Evolutionary conservation across 2,329 filamentous ascomycete species (phyloP), one percentile per base, ranked within the genome.

Genomic region (Ceratocystis colombiana): DNA sequence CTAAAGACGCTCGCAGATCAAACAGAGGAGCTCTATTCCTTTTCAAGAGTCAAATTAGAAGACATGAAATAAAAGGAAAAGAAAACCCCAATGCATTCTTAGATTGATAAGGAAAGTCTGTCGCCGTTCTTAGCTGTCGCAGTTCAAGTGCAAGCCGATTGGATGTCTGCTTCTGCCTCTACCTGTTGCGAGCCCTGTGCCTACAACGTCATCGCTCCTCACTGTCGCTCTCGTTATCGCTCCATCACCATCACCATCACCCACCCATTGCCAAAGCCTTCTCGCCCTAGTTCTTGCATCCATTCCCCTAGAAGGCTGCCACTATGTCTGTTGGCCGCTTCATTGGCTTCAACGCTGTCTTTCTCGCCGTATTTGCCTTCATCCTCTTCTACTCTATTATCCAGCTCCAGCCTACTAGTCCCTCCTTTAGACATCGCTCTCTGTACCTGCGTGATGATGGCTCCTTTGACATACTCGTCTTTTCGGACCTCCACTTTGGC

Each of bases 401-500:
- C 2, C 48, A 61, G 17, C 37, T 66, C 2, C 64, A 66, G n/a
- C 64, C 66, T 8, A 37, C 66, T 1, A 41, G 59, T 7, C 59
- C 64, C 17, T 66, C 66, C 20, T 44, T 53, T 15, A 44, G 44
- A 5, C 37, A 66, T 44, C 7, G 45, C 2, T 59, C 61, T 30
- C 66, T 62, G 1, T 55, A 45, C 12, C n/a, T 68, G 0, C 30
- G 20, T 20, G 22, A 53, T 28, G 76, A 80, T 57, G 79, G 79
- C 5, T 78, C 75, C 0, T 82, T 83, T 69, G 78, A 81, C 64
- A 75, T 83, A 41, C 76, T 83, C 1, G 79, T 90, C 12, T 88
- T 90, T 68, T 81, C 83, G 33, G 88, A 90, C 70, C 74, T 90
- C 6, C 87, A 90, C 72, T 88, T 87, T 71, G 88, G 86, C 8